Evolutionary conservation across 2,329 filamentous ascomycete species (phyloP), one percentile per base, ranked within the genome.

Genomic region (Ambrosiella xylebori): DNA sequence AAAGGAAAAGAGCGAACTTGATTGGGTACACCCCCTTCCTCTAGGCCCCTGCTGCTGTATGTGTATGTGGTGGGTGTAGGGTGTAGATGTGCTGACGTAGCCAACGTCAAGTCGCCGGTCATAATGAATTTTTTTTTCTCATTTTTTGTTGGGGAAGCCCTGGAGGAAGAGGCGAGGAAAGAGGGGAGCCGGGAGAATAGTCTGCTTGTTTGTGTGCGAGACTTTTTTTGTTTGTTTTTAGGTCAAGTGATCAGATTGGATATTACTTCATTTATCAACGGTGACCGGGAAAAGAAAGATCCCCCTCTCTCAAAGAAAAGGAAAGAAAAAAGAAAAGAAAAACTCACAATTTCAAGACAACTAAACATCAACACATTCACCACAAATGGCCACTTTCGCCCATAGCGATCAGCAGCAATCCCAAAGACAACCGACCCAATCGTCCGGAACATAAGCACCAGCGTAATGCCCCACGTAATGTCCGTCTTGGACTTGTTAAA

Each of bases 341-440:
- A 38, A 51, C 56, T 41, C 37, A 57, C 86, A 59, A 89, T 78
- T 67, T 85, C 80, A 2, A 85, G 71, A 19, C 81, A 63, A 52
- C 81, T 82, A 4, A 87, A 74, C 36, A 88, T 71, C 59, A 89
- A 72, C 80, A 90, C 86, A 73, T 91, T 91, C 64, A 81, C 63
- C 9, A 90, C 82, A 82, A 90, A 88, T 45, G 86, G 86, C 82
- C 85, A 88, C 70, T 90, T 90, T 57, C 86, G 79, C 4, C 87
- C 88, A 67, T 81, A 93, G 63, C 81, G 81, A 69, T 94, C 88
- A 62, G 85, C 84, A 1, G 84, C 81, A 19, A 91, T 73, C 60
- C 88, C 88, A 62, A 93, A 93, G 65, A 79, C 65, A 17, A 84
- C 82, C 3, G 87, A 86, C 6, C 88, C 88, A 37, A 90, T 71